These are phyloP conservation scores for Fusarium tupiense DNA, from an alignment of 2,329 filamentous ascomycete species.

Conservation along the genomic window DNA sequence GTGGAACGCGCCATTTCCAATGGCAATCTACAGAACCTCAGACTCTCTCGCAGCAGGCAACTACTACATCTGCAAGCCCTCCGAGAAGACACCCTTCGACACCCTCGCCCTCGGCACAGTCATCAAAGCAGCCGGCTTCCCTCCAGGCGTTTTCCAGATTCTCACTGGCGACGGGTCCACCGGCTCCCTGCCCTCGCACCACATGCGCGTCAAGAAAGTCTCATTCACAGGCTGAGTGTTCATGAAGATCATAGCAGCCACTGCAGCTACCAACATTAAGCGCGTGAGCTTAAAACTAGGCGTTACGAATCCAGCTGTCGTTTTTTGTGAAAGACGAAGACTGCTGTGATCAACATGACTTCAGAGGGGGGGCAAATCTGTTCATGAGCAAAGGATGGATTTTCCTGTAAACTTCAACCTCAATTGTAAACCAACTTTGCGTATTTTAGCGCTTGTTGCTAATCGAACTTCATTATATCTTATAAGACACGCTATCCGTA, in stretches of 20 bases:
- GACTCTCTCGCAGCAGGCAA: background rate
- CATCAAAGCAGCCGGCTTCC: background rate
- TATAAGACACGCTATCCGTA: accelerated
- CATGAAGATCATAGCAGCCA: background rate
- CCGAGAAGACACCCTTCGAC: background rate
- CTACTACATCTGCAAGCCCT: background rate
- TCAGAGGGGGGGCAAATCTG: accelerated
- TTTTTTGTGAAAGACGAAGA: background rate
- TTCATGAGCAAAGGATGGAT: background rate
- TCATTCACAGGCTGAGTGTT: background rate
- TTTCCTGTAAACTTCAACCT: accelerated
- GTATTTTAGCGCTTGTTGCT: background rate
- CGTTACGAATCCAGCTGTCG: background rate
- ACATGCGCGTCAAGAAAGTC: background rate
- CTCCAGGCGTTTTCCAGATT: background rate
- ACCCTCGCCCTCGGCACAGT: background rate
- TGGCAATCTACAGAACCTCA: background rate
- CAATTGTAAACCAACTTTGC: accelerated
- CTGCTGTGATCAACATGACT: background rate
- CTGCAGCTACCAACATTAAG: background rate
- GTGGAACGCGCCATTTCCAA: background rate
- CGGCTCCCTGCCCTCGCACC: background rate
- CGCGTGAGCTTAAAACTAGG: background rate
- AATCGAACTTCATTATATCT: no score
- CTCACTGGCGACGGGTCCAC: background rate